Evolutionary conservation across 129 eudicot genomes (phyloP).

Genomic region (Flaveria bidentis): DNA sequence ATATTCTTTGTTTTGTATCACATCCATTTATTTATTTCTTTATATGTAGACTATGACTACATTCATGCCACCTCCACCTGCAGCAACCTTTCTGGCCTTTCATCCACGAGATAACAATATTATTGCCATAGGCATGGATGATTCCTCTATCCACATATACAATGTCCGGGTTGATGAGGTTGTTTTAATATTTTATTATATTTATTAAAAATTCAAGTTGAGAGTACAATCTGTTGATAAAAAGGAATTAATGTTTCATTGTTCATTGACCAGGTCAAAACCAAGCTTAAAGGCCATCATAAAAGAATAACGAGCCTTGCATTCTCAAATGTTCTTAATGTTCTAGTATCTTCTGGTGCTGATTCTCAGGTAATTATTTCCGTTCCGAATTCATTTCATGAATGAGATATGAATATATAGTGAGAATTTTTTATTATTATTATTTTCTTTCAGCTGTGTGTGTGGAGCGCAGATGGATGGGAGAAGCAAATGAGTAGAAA

Average conservation of each 20-base stretch:
- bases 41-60: slow-evolving; percentile 75
- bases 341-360: slow-evolving; percentile 83
- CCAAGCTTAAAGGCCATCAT: slow-evolving; percentile 79
- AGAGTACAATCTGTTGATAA: slow-evolving; percentile 6
- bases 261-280: slow-evolving; percentile 57
- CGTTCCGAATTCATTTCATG: background rate
- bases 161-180: slow-evolving; percentile 87
- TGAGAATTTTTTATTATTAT: background rate
- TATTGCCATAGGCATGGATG: slow-evolving; percentile 89
- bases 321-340: slow-evolving; percentile 65
- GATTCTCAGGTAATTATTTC: slow-evolving; percentile 66
- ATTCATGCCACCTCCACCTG: slow-evolving; percentile 90
- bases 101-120: slow-evolving; percentile 87
- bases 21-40: slow-evolving; percentile 9
- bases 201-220: background rate
- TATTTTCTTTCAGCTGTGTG: slow-evolving; percentile 60
- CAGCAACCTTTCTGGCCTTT: slow-evolving; percentile 78
- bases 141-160: slow-evolving; percentile 78
- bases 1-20: background rate
- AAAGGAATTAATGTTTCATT: slow-evolving; percentile 2
- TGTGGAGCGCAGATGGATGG: slow-evolving; percentile 80
- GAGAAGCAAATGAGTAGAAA: slow-evolving; percentile 64
- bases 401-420: background rate
- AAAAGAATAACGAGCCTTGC: slow-evolving; percentile 79
- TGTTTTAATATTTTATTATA: background rate